A percentile compares a stretch with the other conserved stretches of the same genome.
Conservation (phyloP, 2,329 filamentous ascomycete species). For the Lecanosticta acicola region DNA sequence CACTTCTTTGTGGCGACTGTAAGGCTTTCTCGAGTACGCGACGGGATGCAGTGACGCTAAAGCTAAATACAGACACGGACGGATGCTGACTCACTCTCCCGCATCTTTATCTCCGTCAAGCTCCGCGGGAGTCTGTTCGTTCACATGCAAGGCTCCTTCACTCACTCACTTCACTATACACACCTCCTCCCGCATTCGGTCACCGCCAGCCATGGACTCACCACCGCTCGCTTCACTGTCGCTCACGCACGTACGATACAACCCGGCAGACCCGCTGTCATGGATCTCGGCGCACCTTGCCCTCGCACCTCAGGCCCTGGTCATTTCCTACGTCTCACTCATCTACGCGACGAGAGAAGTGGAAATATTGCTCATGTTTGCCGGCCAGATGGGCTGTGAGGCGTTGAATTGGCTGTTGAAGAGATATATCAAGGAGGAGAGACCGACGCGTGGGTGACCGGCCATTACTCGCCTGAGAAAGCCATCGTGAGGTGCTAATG, state of each 20-base stretch:
- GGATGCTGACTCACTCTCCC: not conserved
- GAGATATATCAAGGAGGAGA: conserved; percentile 84
- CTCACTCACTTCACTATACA: conserved; percentile 1
- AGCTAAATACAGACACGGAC: not conserved
- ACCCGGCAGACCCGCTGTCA: conserved; percentile 78
- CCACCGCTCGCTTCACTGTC: conserved; percentile 78
- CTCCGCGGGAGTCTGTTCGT: conserved; percentile 2
- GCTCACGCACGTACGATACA: conserved; percentile 95
- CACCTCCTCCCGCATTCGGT: not conserved
- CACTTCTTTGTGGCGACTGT: not conserved
- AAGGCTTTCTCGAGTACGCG: not conserved
- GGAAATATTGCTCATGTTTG: conserved; percentile 84
- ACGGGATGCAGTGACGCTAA: not conserved
- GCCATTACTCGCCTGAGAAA: not conserved
- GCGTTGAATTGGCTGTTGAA: conserved; percentile 85
- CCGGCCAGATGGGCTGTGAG: conserved; percentile 86
- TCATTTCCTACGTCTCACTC: conserved; percentile 82
- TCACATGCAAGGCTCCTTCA: conserved; percentile 3
- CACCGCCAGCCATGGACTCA: conserved; percentile 38
- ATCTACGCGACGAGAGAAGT: conserved; percentile 87
- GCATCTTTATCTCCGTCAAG: not conserved
- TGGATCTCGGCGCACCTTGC: conserved; percentile 90
- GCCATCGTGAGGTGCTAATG: conserved; percentile 1
- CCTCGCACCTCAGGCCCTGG: conserved; percentile 84
- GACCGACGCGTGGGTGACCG: conserved; percentile 62